Evolutionary conservation across 2,329 filamentous ascomycete species (phyloP).

Genomic region (Lachnellula suecica): DNA sequence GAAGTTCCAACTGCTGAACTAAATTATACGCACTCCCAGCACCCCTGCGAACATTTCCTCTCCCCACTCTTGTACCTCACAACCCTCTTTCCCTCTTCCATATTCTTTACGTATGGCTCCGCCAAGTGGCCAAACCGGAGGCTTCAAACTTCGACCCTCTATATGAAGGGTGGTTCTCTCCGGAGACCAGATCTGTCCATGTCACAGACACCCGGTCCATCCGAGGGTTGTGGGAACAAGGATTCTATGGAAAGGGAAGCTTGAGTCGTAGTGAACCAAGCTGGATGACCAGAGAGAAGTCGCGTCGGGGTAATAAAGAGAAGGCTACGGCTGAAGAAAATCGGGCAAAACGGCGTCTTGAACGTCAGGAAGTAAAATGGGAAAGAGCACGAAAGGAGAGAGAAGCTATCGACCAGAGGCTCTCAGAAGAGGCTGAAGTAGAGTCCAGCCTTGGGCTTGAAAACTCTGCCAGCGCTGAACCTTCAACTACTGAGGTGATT

Average conservation of each 20-base stretch:
- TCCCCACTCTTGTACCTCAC: conserved; percentile 86
- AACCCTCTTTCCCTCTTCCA: conserved; percentile 88
- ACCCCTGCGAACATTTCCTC: conserved; percentile 77
- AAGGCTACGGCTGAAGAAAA: conserved; percentile 80
- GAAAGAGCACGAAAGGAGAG: conserved; percentile 87
- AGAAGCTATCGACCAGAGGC: conserved; percentile 75
- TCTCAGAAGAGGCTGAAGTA: conserved; percentile 48
- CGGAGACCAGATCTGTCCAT: conserved; percentile 78
- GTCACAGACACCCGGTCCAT: conserved; percentile 75
- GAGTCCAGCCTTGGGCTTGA: conserved; percentile 1
- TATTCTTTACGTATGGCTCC: conserved; percentile 74
- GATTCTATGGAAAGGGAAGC: conserved; percentile 94
- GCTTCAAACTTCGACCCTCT: conserved; percentile 61
- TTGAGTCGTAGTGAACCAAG: conserved; percentile 92
- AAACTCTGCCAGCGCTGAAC: not conserved
- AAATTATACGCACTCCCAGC: conserved; percentile 80
- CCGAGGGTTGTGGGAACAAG: conserved; percentile 88
- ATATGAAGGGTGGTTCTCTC: conserved; percentile 78
- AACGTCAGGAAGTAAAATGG: conserved; percentile 82
- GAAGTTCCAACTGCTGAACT: conserved; percentile 51
- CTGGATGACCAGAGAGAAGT: conserved; percentile 84
- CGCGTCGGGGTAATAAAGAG: conserved; percentile 62
- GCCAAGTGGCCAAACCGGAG: conserved; percentile 66
- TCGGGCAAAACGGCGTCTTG: conserved; percentile 69
- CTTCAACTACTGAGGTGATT: not conserved